Conservation (phyloP, 2,329 filamentous ascomycete species). For the Atkinsonella hypoxylon region DNA sequence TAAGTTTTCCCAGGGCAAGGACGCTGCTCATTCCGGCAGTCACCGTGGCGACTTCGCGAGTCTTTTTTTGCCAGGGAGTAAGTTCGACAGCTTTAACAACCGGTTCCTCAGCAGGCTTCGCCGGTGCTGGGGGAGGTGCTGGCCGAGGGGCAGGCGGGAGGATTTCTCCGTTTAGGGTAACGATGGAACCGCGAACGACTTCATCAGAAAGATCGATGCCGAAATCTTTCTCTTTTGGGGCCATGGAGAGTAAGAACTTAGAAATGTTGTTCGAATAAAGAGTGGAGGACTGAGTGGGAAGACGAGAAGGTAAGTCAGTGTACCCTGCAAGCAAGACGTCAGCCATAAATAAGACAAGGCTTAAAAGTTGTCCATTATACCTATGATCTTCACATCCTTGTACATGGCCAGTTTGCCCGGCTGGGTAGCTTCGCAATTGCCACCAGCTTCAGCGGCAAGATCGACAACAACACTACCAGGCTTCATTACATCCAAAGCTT, state of each 20-base stretch:
- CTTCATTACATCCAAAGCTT: constrained; percentile 75
- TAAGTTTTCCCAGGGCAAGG: constrained; percentile 67
- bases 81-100: constrained; percentile 45
- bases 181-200: constrained; percentile 74
- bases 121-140: constrained; percentile 40
- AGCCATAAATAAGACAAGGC: neutral
- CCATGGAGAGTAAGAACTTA: constrained; percentile 75
- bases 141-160: constrained; percentile 65
- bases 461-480: constrained; percentile 83
- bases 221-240: constrained; percentile 65
- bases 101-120: constrained; percentile 34
- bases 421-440: constrained; percentile 75
- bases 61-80: constrained; percentile 72
- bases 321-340: constrained; percentile 40
- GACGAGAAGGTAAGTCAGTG: constrained; percentile 74
- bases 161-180: constrained; percentile 66
- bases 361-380: constrained; percentile 29
- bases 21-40: constrained; percentile 68
- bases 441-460: constrained; percentile 75
- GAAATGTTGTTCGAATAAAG: constrained; percentile 91
- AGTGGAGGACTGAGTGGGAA: constrained; percentile 81
- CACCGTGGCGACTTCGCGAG: constrained; percentile 61
- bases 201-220: constrained; percentile 73
- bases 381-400: constrained; percentile 74
- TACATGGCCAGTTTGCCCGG: constrained; percentile 59